phyloP scores from a whole-genome alignment of 768 basidiomycete species.

The Clavulina sp. region DNA sequence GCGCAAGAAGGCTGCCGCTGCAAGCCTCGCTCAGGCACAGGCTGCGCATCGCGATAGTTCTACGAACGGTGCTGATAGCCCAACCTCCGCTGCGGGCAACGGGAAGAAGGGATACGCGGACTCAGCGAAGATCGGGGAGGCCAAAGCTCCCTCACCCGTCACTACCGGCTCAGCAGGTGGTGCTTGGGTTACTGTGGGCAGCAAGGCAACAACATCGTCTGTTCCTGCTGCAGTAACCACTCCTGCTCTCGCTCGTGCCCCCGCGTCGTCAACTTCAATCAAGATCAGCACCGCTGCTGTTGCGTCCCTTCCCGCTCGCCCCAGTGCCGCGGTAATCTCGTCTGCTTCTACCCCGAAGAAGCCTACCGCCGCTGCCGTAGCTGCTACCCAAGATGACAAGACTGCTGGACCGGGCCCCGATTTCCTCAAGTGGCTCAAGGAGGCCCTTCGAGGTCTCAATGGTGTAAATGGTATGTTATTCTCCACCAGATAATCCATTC shows the following conservation, averaged over 20 bases:
- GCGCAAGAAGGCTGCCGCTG: slow-evolving; percentile 43
- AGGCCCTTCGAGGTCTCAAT: slow-evolving; percentile 57
- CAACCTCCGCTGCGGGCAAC: slow-evolving; percentile 20
- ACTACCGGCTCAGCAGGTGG: slow-evolving; percentile 7
- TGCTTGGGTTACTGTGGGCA: slow-evolving; percentile 83
- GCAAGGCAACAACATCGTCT: slow-evolving; percentile 30
- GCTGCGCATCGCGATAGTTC: slow-evolving; percentile 33
- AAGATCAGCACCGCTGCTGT: slow-evolving; percentile 21
- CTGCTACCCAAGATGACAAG: slow-evolving; percentile 29
- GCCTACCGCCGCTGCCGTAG: slow-evolving; percentile 19
- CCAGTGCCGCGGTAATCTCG: background rate
- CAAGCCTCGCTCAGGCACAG: slow-evolving; percentile 26
- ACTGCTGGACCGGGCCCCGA: slow-evolving; percentile 54
- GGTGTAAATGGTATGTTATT: slow-evolving; percentile 43
- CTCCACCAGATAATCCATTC: background rate
- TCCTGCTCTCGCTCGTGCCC: slow-evolving; percentile 14
- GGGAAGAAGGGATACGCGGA: slow-evolving; percentile 62
- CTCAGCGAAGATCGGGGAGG: slow-evolving; percentile 31
- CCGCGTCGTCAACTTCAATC: slow-evolving; percentile 23
- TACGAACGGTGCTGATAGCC: slow-evolving; percentile 11
- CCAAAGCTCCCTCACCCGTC: slow-evolving; percentile 9
- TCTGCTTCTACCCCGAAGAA: slow-evolving; percentile 11
- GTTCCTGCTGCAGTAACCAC: slow-evolving; percentile 20
- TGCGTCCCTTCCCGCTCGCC: slow-evolving; percentile 19
- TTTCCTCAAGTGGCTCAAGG: slow-evolving; percentile 81